Evolutionary conservation across 2,329 filamentous ascomycete species (phyloP).

Genomic region (Neonectria neomacrospora): DNA sequence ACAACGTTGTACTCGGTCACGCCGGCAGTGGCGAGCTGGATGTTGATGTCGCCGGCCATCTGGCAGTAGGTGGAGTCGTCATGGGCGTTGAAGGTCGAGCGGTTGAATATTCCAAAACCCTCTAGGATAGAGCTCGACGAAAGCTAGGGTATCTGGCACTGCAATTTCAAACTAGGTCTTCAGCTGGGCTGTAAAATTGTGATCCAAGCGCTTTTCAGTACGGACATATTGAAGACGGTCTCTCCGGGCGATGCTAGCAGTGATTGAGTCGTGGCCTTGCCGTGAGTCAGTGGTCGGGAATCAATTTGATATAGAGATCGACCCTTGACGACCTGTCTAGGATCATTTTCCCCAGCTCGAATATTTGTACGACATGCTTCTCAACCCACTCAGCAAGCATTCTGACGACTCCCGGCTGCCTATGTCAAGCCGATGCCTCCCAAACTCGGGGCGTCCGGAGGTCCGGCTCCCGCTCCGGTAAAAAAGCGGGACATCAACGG

Average conservation of each 20-base stretch:
- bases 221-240: background rate
- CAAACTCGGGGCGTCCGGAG: background rate
- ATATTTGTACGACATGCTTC: background rate
- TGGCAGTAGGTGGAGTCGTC: constrained; percentile 54
- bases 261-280: background rate
- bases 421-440: background rate
- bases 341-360: background rate
- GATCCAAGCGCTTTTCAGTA: background rate
- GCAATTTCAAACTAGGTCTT: constrained; percentile 2
- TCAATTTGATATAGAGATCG: background rate
- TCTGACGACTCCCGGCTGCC: background rate
- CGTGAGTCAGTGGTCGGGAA: too few species aligned
- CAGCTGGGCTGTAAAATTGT: background rate
- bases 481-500: background rate
- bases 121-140: background rate
- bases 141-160: background rate
- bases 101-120: constrained; percentile 23
- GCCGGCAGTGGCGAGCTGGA: constrained; percentile 45
- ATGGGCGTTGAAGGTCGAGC: constrained; percentile 49
- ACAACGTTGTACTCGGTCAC: constrained; percentile 49
- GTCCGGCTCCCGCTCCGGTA: background rate
- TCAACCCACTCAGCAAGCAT: background rate
- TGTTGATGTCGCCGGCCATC: constrained; percentile 51
- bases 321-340: background rate
- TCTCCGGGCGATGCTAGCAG: background rate